Evolutionary conservation across 108 stramenopile species (phyloP).

Genomic region (Fistulifera solaris): DNA sequence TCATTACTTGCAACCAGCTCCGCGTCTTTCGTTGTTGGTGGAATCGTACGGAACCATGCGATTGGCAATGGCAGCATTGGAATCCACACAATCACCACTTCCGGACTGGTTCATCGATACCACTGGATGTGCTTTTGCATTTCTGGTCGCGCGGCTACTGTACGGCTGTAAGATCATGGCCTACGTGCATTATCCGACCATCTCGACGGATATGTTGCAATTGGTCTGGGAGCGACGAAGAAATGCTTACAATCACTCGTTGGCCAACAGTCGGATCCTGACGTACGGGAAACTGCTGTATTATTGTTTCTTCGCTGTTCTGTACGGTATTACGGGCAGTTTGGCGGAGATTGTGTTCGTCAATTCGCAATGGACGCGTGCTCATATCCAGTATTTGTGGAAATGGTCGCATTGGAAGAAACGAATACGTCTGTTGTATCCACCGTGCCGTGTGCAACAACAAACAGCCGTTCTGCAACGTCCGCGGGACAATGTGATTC

Average conservation of each 20-base stretch:
- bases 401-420: slow-evolving; percentile 15
- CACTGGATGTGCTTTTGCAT: slow-evolving; percentile 94
- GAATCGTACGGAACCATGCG: slow-evolving; percentile 83
- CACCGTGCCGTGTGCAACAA: slow-evolving; percentile 75
- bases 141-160: slow-evolving; percentile 60
- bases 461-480: slow-evolving; percentile 6
- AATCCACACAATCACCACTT: slow-evolving; percentile 5
- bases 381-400: slow-evolving; percentile 79
- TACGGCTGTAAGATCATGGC: slow-evolving; percentile 53
- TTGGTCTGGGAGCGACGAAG: slow-evolving; percentile 69
- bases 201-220: slow-evolving; percentile 93
- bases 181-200: slow-evolving; percentile 98
- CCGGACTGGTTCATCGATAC: slow-evolving; percentile 93
- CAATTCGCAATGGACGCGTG: slow-evolving; percentile 94
- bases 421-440: slow-evolving; percentile 65
- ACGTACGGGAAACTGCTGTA: slow-evolving; percentile 82
- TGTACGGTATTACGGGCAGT: slow-evolving; percentile 75
- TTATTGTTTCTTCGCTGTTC: slow-evolving; percentile 76
- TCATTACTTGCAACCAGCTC: slow-evolving; percentile 11
- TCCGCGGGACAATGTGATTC: slow-evolving; percentile 25
- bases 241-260: slow-evolving; percentile 70
- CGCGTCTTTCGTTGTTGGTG: slow-evolving; percentile 72
- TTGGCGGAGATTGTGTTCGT: slow-evolving; percentile 81
- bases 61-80: slow-evolving; percentile 61
- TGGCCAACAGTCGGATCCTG: slow-evolving; percentile 35